Conservation (phyloP, 2,329 filamentous ascomycete genomes). For the Aureobasidium sp. region DNA sequence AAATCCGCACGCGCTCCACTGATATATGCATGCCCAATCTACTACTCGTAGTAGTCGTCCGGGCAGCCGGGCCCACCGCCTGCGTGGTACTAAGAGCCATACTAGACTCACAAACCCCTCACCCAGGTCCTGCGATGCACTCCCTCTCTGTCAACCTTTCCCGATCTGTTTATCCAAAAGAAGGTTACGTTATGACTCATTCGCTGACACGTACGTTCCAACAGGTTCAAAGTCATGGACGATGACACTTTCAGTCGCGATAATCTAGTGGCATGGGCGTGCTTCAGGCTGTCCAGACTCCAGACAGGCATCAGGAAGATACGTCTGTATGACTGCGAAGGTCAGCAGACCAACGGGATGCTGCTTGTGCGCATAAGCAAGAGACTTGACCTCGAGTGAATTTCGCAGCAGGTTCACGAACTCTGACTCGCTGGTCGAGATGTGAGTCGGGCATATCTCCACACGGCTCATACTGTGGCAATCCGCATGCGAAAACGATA, state of each 20-base stretch:
- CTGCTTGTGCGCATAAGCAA: constrained; percentile 82
- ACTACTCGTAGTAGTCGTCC: constrained; percentile 1
- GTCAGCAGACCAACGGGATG: constrained; percentile 70
- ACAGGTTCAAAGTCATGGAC: constrained; percentile 86
- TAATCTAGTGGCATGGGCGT: constrained; percentile 87
- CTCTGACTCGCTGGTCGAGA: not conserved
- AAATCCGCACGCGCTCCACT: not conserved
- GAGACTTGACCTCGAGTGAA: constrained; percentile 16
- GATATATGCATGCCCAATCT: not conserved
- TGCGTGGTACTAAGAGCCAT: constrained; percentile 15
- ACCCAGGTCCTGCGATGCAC: constrained; percentile 7
- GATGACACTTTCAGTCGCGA: constrained; percentile 80
- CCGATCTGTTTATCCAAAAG: not conserved
- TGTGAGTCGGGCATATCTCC: not conserved
- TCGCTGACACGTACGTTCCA: constrained; percentile 9
- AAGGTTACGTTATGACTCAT: not conserved
- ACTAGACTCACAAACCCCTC: constrained; percentile 8
- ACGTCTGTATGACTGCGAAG: constrained; percentile 75
- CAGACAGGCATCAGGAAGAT: constrained; percentile 81
- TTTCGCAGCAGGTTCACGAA: not conserved
- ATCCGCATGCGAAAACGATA: not conserved
- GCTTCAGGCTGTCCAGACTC: constrained; percentile 84
- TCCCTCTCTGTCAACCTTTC: not conserved
- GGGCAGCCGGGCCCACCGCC: constrained; percentile 5
- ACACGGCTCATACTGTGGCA: not conserved